Conservation (phyloP, 306 rosid genomes). For the Datisca glomerata region DNA sequence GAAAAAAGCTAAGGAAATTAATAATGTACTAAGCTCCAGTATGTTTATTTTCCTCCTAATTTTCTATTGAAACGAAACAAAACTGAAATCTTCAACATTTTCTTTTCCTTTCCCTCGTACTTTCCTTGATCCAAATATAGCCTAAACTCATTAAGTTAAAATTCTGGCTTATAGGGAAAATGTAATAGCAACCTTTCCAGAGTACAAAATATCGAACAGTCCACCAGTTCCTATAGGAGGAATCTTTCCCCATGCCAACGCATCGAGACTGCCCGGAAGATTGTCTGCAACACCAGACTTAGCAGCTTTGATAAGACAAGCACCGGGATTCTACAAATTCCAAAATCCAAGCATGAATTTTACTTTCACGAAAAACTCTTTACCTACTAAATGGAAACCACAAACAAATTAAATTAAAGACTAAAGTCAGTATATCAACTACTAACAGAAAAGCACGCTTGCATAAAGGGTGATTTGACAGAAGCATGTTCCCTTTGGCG, state of each 20-base stretch:
- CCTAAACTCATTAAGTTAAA: neutral
- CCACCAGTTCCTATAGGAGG: constrained; percentile 68
- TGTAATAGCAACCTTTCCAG: constrained; percentile 37
- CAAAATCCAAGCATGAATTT: constrained; percentile 17
- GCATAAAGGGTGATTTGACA: constrained; percentile 70
- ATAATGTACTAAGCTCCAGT: no score
- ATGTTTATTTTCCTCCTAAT: no score
- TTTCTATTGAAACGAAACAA: no score
- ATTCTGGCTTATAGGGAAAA: neutral
- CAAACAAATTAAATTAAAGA: constrained; percentile 3
- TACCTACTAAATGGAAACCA: no score
- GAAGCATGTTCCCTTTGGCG: constrained; percentile 54
- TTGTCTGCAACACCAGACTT: constrained; percentile 55
- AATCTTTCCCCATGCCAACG: constrained; percentile 82
- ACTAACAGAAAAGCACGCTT: constrained; percentile 93
- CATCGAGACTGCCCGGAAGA: constrained; percentile 65
- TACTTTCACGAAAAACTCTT: no score
- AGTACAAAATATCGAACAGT: constrained; percentile 57
- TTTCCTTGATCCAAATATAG: no score
- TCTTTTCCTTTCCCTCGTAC: neutral
- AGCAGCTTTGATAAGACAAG: constrained; percentile 76
- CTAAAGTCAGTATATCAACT: neutral
- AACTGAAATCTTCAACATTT: no score
- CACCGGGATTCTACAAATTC: constrained; percentile 65
- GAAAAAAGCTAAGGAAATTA: no score